Conservation (phyloP, 2,329 filamentous ascomycete species). For the Claviceps sp. region DNA sequence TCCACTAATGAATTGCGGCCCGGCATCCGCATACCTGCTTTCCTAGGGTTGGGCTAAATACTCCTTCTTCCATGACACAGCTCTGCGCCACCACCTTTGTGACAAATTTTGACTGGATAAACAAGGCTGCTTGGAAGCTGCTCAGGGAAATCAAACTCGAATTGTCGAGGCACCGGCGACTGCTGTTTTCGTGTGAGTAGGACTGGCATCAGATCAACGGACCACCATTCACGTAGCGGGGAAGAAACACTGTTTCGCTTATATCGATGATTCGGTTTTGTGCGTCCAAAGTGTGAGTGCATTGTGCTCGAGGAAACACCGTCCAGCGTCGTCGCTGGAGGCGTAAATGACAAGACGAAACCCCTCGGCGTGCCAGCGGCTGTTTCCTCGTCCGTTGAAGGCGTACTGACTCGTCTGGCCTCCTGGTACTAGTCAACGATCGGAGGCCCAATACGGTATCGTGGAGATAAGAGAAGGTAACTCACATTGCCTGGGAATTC, state of each 20-base stretch:
- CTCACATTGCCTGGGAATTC: constrained; percentile 24
- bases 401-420: constrained; percentile 34
- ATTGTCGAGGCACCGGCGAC: constrained; percentile 11
- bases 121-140: constrained; percentile 37
- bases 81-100: constrained; percentile 29
- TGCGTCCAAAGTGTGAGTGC: constrained; percentile 5
- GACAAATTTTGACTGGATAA: constrained; percentile 34
- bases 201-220: constrained; percentile 17
- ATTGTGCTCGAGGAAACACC: not conserved
- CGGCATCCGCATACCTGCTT: not conserved
- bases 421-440: constrained; percentile 24
- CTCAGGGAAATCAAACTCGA: constrained; percentile 36
- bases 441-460: too few relatives aligned
- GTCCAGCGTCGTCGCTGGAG: constrained; percentile 10
- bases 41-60: constrained; percentile 3
- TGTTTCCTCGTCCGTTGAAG: constrained; percentile 27
- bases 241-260: constrained; percentile 12
- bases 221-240: constrained; percentile 23
- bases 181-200: constrained; percentile 10
- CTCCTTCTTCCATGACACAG: constrained; percentile 32
- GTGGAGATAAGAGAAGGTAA: too few relatives aligned
- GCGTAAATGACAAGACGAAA: constrained; percentile 29
- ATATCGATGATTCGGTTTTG: constrained; percentile 8
- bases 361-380: constrained; percentile 23
- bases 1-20: not conserved